Evolutionary conservation across 2,329 filamentous ascomycete genomes (phyloP).

Genomic region (Trichoderma koningiopsis): DNA sequence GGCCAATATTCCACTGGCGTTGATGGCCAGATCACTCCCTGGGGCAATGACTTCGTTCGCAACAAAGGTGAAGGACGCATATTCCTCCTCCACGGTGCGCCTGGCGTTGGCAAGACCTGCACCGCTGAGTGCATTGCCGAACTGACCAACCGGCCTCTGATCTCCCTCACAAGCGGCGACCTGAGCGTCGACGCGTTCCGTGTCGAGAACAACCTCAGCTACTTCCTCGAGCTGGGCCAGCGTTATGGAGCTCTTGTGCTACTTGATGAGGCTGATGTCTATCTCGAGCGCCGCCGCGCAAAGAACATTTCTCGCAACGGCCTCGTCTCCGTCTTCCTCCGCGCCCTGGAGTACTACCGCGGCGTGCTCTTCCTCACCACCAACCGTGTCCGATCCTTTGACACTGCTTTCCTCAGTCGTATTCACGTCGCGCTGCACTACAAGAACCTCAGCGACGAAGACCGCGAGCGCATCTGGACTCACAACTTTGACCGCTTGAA

Average conservation of each 20-base stretch:
- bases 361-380: slow-evolving; percentile 55
- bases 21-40: slow-evolving; percentile 46
- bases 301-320: slow-evolving; percentile 50
- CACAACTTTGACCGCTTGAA: slow-evolving; percentile 50
- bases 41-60: slow-evolving; percentile 51
- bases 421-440: slow-evolving; percentile 55
- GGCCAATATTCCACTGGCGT: slow-evolving; percentile 48
- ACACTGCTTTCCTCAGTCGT: slow-evolving; percentile 51
- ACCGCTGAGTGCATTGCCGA: slow-evolving; percentile 59
- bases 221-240: slow-evolving; percentile 52
- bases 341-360: slow-evolving; percentile 55
- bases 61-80: slow-evolving; percentile 55
- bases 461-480: slow-evolving; percentile 50
- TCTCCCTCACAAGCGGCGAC: slow-evolving; percentile 54
- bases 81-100: slow-evolving; percentile 55
- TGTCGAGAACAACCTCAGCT: slow-evolving; percentile 49
- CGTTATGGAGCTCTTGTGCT: slow-evolving; percentile 56
- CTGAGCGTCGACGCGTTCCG: slow-evolving; percentile 43
- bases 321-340: slow-evolving; percentile 52
- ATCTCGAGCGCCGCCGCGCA: slow-evolving; percentile 54
- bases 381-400: slow-evolving; percentile 52
- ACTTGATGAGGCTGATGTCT: slow-evolving; percentile 63
- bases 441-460: slow-evolving; percentile 43
- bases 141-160: slow-evolving; percentile 52
- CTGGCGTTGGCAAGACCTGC: slow-evolving; percentile 60